phyloP scores from a whole-genome alignment of 306 rosid genomes.

The Vigna nakashimae region DNA sequence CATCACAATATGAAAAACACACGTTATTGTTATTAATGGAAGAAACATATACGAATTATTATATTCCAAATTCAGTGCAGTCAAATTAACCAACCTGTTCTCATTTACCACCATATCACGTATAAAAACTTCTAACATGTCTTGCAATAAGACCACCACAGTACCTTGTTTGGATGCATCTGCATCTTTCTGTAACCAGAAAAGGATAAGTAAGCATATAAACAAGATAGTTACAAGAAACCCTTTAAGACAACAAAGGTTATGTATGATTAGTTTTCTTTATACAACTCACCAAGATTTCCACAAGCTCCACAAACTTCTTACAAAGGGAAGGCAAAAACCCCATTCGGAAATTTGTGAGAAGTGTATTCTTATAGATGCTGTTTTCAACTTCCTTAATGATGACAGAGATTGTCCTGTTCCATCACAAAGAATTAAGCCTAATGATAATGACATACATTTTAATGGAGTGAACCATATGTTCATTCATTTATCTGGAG shows the following conservation, averaged over 20 bases:
- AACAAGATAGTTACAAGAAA: conserved; percentile 33
- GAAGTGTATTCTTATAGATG: conserved; percentile 82
- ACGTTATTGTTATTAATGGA: conserved; percentile 23
- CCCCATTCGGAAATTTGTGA: conserved; percentile 86
- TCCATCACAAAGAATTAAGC: conserved; percentile 51
- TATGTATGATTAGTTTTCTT: conserved; percentile 32
- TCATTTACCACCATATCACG: conserved; percentile 97
- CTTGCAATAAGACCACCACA: conserved; percentile 88
- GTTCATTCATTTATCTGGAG: conserved; percentile 13
- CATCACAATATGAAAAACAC: conserved; percentile 39
- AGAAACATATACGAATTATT: background rate
- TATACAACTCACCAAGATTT: conserved; percentile 74
- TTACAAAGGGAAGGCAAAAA: conserved; percentile 81
- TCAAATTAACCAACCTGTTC: conserved; percentile 66
- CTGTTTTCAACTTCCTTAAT: conserved; percentile 84
- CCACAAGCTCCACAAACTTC: conserved; percentile 90
- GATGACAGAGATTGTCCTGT: conserved; percentile 87
- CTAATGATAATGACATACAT: conserved; percentile 9
- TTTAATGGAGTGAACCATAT: conserved; percentile 27
- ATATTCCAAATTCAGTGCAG: conserved; percentile 28
- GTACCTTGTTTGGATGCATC: conserved; percentile 66
- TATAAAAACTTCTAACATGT: conserved; percentile 96
- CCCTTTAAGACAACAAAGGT: conserved; percentile 35
- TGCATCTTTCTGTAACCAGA: conserved; percentile 70
- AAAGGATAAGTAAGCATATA: conserved; percentile 45